phyloP scores from a whole-genome alignment of 116 monocot genomes.

The Cymodocea nodosa region DNA sequence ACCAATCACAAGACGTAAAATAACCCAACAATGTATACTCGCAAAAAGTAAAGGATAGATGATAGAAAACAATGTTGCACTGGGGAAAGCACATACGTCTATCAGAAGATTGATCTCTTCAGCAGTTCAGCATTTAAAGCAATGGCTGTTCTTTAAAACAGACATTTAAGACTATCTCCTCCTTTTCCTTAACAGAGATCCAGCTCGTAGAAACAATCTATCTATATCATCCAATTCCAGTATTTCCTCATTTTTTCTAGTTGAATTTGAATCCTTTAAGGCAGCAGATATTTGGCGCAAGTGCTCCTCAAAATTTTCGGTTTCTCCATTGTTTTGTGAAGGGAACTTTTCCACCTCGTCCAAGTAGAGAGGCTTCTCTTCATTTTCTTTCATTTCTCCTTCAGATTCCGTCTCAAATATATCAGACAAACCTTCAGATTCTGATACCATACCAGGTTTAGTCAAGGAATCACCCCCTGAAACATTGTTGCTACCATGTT shows the following conservation, averaged over 20 bases:
- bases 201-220: constrained; percentile 70
- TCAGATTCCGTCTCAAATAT: constrained; percentile 85
- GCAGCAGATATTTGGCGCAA: constrained; percentile 44
- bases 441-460: constrained; percentile 29
- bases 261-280: constrained; percentile 18
- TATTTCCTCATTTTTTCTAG: constrained; percentile 32
- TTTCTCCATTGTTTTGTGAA: constrained; percentile 17
- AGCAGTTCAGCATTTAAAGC: too few relatives aligned
- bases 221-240: constrained; percentile 69
- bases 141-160: too few relatives aligned
- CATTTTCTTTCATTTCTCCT: constrained; percentile 24
- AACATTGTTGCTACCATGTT: constrained; percentile 7
- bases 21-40: too few relatives aligned
- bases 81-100: too few relatives aligned
- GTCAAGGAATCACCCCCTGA: constrained; percentile 17
- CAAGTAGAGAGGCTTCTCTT: constrained; percentile 49
- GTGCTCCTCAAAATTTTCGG: constrained; percentile 63
- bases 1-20: too few relatives aligned
- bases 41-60: too few relatives aligned
- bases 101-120: too few relatives aligned
- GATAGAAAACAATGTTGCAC: too few relatives aligned
- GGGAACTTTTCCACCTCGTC: constrained; percentile 50
- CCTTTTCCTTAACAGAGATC: constrained; percentile 53
- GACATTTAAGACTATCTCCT: constrained; percentile 10
- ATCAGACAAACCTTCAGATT: constrained; percentile 79